phyloP scores from a whole-genome alignment of 345 rosid species.

The Carallia brachiata region DNA sequence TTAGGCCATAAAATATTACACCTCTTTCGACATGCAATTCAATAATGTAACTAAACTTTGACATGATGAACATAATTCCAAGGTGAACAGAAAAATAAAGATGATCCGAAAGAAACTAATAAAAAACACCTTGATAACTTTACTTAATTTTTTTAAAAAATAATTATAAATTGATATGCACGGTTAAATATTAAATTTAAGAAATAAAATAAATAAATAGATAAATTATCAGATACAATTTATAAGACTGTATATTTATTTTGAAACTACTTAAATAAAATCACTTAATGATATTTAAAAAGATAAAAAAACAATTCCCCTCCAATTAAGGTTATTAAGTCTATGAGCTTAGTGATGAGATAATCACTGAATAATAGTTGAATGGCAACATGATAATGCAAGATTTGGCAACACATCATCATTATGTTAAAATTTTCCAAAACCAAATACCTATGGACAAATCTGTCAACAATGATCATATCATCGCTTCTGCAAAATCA shows the following conservation, averaged over 20 bases:
- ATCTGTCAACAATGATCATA: conserved; percentile 17
- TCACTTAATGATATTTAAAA: too few relatives aligned
- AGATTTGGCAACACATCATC: conserved; percentile 18
- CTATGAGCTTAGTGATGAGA: conserved; percentile 12
- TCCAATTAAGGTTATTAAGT: conserved; percentile 8
- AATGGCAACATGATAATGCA: conserved; percentile 9
- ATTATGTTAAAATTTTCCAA: conserved; percentile 11
- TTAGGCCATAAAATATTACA: not conserved
- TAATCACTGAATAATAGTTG: not conserved
- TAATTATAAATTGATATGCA: too few relatives aligned
- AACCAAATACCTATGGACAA: conserved; percentile 19
- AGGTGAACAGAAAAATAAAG: not conserved
- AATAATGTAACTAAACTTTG: conserved; percentile 6
- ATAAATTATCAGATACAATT: too few relatives aligned
- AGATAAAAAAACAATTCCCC: too few relatives aligned
- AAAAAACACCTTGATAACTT: not conserved
- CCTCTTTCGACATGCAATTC: not conserved
- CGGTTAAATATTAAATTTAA: too few relatives aligned
- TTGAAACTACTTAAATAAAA: too few relatives aligned
- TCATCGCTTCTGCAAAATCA: conserved; percentile 25
- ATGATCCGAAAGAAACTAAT: not conserved
- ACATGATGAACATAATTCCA: conserved; percentile 9
- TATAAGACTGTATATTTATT: too few relatives aligned
- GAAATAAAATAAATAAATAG: too few relatives aligned
- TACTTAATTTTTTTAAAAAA: too few relatives aligned